Base-by-base conservation (phyloP, 1,284 basidiomycete genomes). In the Sanghuangporus weigelae region DNA sequence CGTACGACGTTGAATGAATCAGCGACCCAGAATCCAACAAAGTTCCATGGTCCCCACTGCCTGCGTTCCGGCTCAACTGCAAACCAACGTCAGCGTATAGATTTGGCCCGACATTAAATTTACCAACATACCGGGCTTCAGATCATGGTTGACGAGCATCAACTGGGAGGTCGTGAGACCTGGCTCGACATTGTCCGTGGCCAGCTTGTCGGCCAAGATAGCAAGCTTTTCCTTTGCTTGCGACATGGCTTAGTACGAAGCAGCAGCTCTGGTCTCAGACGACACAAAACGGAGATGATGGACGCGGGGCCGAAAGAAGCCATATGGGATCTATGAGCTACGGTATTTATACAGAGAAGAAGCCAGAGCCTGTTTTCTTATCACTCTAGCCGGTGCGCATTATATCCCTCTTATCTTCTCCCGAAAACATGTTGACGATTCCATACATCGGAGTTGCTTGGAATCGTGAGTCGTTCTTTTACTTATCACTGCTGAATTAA, bases 1-100 rank as follows among this genome's bases (percentile, higher is more conserved):
- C 88, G 69, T 76, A 91, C 78, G 86, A 93, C 81, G 72, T 92
- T 92, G 79, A 92, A 92, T 68, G 83, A 85, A 74, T 92, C 90
- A 51, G 89, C 87, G 59, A 91, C 80, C 90, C 89, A 93, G 74
- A 89, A 90, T 5, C 83, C 78, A 56, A 84, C 73, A 71, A 86
- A 89, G 72, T 89, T 87, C 73, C 81, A 81, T 38, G 76, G 73
- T 26, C 75, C 77, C 87, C 89, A 90, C 61, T 80, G 83, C 60
- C 83, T 76, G 60, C 85, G 79, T 66, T 82, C 80, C 60, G 78
- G 75, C 6, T 79, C 77, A 2, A 89, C 86, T 31, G 87, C 14
- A 48, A n/a, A 35, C 4, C 19, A 7, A 12, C n/a, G 57, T 23
- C 12, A 12, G 31, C 50, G 31, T 8, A 54, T 16, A 21, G 51